These are phyloP conservation scores for Zygotorulaspora mrakii DNA, from an alignment of 1,139 yeast species.

Conservation along the genomic window DNA sequence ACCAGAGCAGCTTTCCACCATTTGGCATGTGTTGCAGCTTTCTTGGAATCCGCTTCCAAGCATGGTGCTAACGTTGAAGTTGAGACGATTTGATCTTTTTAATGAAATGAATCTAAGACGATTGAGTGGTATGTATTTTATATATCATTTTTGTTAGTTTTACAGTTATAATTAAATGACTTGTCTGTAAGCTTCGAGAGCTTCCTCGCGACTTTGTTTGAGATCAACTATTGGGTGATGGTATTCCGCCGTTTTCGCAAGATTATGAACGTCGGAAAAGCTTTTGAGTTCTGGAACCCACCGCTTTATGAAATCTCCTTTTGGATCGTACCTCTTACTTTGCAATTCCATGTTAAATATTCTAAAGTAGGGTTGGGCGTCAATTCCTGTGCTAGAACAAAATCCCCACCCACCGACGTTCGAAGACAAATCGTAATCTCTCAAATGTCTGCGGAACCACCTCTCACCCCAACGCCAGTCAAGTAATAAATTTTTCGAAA, in stretches of 20 bases:
- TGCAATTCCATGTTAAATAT: slow-evolving; percentile 53
- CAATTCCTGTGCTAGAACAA: slow-evolving; percentile 49
- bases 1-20: slow-evolving; percentile 87
- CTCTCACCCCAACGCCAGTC: slow-evolving; percentile 57
- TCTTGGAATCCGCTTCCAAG: slow-evolving; percentile 61
- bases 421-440: slow-evolving; percentile 53
- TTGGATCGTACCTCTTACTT: slow-evolving; percentile 46
- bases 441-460: slow-evolving; percentile 46
- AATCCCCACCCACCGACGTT: slow-evolving; percentile 61
- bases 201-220: slow-evolving; percentile 20
- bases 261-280: slow-evolving; percentile 10
- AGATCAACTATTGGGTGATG: slow-evolving; percentile 18
- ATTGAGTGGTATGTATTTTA: no score
- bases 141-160: no score
- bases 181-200: slow-evolving; percentile 20
- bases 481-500: slow-evolving; percentile 49
- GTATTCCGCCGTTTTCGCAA: slow-evolving; percentile 10
- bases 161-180: slow-evolving; percentile 9
- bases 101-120: no score
- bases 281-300: slow-evolving; percentile 49
- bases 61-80: slow-evolving; percentile 60
- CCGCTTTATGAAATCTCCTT: slow-evolving; percentile 45
- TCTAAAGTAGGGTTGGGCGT: slow-evolving; percentile 55
- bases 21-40: slow-evolving; percentile 83
- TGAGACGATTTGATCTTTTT: slow-evolving; percentile 21